A percentile compares a stretch with the other conserved stretches of the same genome.
Conservation (phyloP, 2,329 filamentous ascomycete species). For the Fusarium papillatum region DNA sequence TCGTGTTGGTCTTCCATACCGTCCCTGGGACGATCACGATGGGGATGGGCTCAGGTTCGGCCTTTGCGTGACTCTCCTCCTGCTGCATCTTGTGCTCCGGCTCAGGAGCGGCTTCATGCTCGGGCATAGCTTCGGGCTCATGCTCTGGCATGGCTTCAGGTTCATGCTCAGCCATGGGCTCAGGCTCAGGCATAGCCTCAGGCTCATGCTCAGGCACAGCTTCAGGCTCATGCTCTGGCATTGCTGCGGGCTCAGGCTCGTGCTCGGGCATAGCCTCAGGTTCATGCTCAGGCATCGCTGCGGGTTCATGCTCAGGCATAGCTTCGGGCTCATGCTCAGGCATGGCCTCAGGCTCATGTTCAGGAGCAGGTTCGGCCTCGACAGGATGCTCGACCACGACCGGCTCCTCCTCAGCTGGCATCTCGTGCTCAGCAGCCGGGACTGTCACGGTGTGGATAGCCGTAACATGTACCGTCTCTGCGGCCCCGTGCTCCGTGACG, state of each 20-base stretch:
- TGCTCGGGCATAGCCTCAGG: neutral
- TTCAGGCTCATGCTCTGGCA: neutral
- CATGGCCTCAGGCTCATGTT: neutral
- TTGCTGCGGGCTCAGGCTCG: neutral
- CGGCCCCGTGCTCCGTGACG: conserved; percentile 9
- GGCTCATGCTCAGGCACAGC: neutral
- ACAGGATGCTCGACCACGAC: neutral
- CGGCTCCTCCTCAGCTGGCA: neutral
- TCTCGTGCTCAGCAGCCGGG: neutral
- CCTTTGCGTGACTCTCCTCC: neutral
- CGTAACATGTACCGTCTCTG: conserved; percentile 21
- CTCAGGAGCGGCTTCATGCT: neutral
- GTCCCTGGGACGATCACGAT: conserved; percentile 5
- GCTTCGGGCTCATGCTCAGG: neutral
- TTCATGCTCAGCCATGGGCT: neutral
- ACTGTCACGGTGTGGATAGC: conserved; percentile 16
- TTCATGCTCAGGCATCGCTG: neutral
- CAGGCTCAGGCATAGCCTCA: neutral
- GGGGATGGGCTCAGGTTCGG: neutral
- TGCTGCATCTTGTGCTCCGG: neutral
- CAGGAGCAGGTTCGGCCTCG: neutral
- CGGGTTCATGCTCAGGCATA: neutral
- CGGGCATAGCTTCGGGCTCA: neutral
- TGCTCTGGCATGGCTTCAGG: neutral
- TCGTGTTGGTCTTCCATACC: neutral